phyloP scores from a whole-genome alignment of 768 basidiomycete species.

The Kwoniella pini region DNA sequence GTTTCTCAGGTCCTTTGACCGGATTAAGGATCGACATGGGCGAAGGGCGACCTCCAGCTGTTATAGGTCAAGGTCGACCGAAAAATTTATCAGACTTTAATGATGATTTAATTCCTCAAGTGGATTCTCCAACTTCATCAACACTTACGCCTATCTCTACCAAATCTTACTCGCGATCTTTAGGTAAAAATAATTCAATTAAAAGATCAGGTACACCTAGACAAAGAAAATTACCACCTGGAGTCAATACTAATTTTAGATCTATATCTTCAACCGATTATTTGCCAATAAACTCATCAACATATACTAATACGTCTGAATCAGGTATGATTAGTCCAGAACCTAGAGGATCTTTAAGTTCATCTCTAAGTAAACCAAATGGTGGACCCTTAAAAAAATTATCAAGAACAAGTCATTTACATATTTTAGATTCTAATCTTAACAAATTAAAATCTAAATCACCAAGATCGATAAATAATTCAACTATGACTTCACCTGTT shows the following conservation, averaged over 20 bases:
- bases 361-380: neutral
- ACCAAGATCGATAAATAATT: neutral
- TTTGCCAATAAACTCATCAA: neutral
- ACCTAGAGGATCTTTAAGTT: slow-evolving; percentile 13
- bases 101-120: neutral
- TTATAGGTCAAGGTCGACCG: slow-evolving; percentile 30
- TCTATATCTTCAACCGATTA: slow-evolving; percentile 24
- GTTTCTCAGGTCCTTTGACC: slow-evolving; percentile 25
- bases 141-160: slow-evolving; percentile 7
- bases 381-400: slow-evolving; percentile 21
- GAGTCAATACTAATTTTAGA: slow-evolving; percentile 11
- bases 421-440: slow-evolving; percentile 40
- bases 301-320: neutral
- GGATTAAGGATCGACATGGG: slow-evolving; percentile 41
- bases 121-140: slow-evolving; percentile 10
- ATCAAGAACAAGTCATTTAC: slow-evolving; percentile 49
- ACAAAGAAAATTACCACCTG: slow-evolving; percentile 16
- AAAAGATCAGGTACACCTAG: slow-evolving; percentile 23
- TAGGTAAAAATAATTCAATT: slow-evolving; percentile 4
- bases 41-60: slow-evolving; percentile 24
- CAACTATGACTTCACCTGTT: neutral
- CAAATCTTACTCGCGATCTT: slow-evolving; percentile 2
- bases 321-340: slow-evolving; percentile 5
- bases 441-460: neutral
- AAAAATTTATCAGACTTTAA: slow-evolving; percentile 3